phyloP scores from a whole-genome alignment of 1,284 basidiomycete species.

The Ustilago nuda region DNA sequence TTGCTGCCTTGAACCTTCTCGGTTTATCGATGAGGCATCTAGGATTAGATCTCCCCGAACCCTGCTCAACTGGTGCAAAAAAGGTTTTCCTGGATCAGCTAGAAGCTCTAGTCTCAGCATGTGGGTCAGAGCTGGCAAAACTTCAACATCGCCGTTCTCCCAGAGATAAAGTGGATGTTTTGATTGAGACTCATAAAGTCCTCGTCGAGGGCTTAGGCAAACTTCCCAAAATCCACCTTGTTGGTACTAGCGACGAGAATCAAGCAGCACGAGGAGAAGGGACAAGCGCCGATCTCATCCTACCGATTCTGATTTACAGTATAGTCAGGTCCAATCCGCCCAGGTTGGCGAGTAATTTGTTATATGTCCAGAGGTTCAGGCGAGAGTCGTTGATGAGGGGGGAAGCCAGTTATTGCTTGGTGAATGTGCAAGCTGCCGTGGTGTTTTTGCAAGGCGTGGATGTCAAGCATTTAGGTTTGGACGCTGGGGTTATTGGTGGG shows the following conservation, averaged over 20 bases:
- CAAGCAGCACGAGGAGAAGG: neutral
- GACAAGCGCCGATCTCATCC: slow-evolving; percentile 76
- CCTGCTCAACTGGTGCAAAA: slow-evolving; percentile 59
- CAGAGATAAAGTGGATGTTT: slow-evolving; percentile 80
- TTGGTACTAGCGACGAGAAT: slow-evolving; percentile 22
- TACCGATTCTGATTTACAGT: slow-evolving; percentile 89
- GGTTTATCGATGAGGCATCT: slow-evolving; percentile 87
- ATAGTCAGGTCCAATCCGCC: slow-evolving; percentile 90
- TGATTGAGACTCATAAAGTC: slow-evolving; percentile 84
- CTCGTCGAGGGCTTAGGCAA: slow-evolving; percentile 76
- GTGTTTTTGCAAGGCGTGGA: slow-evolving; percentile 94
- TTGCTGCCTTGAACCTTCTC: slow-evolving; percentile 88
- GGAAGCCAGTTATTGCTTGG: slow-evolving; percentile 89
- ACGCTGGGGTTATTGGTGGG: slow-evolving; percentile 65
- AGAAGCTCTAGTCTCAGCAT: slow-evolving; percentile 76
- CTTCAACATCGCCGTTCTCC: slow-evolving; percentile 79
- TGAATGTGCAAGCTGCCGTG: slow-evolving; percentile 91
- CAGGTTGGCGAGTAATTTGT: slow-evolving; percentile 80
- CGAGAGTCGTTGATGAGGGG: slow-evolving; percentile 78
- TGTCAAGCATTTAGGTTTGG: slow-evolving; percentile 81
- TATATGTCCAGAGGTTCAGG: slow-evolving; percentile 87
- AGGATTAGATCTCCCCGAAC: slow-evolving; percentile 76
- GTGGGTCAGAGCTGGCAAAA: slow-evolving; percentile 82
- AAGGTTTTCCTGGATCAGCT: slow-evolving; percentile 72
- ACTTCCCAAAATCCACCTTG: slow-evolving; percentile 35